Base-by-base conservation (phyloP, 345 rosid species). In the Bretschneidera sinensis region DNA sequence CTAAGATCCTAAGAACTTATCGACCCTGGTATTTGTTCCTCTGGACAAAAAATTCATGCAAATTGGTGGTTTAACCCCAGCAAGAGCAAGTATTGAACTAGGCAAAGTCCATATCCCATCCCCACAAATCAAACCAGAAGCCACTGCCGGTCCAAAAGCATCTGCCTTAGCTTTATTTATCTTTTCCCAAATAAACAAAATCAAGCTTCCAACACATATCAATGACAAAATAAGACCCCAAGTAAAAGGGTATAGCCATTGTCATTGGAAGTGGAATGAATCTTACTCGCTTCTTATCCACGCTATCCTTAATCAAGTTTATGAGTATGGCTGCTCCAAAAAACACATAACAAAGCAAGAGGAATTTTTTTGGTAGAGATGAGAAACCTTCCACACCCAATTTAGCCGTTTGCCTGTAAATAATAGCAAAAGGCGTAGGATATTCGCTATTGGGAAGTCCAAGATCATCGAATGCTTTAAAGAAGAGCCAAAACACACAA, bases 241-340 rank as follows among this genome's bases (percentile, higher is more conserved):
- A 17, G 74, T 84, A 91, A 58, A 91, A 88, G 0, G 97, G 97
- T 61, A 91, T 85, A 0, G 97, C 97, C 92, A 91, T 87, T 33
- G 91, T 88, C 96, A 87, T 87, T 0, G 96, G 97, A 23, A 81
- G 62, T 6, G 97, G 97, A 5, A 91, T 74, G 54, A 69, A 84
- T 53, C 65, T 65, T 13, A 82, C 76, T 73, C 73, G 68, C 45
- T 54, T 71, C 50, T 69, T 84, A 25, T 68, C 66, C 2, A 70
- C 31, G 31, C 51, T 25, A 25, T 91, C 96, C 64, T 67, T 83
- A 39, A 84, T 43, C 0, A 74, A 48, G 66, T 88, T 91, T 39
- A 88, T 60, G 13, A 80, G 63, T 4, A 87, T 74, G 10, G 97
- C 85, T 9, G 71, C 86, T 1, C 76, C 64, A 17, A 91, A 91